These are phyloP conservation scores for Penicillium sp. DNA, from an alignment of 2,329 filamentous ascomycete species.

Conservation along the genomic window DNA sequence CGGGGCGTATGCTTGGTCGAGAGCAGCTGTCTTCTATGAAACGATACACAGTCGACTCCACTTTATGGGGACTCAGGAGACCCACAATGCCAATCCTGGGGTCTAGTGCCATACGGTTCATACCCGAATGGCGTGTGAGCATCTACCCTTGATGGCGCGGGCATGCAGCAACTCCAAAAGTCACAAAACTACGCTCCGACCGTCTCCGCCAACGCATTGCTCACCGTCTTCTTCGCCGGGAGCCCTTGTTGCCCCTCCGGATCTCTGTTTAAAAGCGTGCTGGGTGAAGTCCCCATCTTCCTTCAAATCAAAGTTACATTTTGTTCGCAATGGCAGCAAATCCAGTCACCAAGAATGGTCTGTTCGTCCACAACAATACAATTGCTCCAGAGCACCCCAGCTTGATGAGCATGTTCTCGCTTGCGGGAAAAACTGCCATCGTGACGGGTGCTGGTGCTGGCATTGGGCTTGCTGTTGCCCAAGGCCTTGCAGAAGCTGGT, in stretches of 20 bases:
- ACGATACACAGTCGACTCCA: too few species aligned
- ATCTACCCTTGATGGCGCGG: too few species aligned
- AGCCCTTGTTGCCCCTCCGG: slow-evolving; percentile 1
- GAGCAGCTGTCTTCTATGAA: too few species aligned
- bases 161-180: neutral
- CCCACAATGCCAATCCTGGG: too few species aligned
- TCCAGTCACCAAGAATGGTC: slow-evolving; percentile 44
- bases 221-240: slow-evolving; percentile 10
- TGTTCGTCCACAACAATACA: slow-evolving; percentile 62
- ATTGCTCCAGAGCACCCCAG: slow-evolving; percentile 47
- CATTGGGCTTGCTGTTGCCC: slow-evolving; percentile 66
- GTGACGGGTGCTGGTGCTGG: slow-evolving; percentile 70
- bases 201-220: slow-evolving; percentile 12
- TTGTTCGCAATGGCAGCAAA: slow-evolving; percentile 35
- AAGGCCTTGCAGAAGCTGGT: slow-evolving; percentile 68
- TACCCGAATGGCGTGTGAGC: too few species aligned
- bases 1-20: too few species aligned
- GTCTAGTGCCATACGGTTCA: too few species aligned
- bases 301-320: neutral
- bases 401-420: slow-evolving; percentile 67
- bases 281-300: neutral
- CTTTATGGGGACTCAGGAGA: too few species aligned
- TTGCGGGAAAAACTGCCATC: slow-evolving; percentile 70
- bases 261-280: slow-evolving; percentile 12
- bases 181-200: neutral